These are phyloP conservation scores for Ensete ventricosum DNA, from an alignment of 176 grass and related monocot genomes.

Conservation along the genomic window DNA sequence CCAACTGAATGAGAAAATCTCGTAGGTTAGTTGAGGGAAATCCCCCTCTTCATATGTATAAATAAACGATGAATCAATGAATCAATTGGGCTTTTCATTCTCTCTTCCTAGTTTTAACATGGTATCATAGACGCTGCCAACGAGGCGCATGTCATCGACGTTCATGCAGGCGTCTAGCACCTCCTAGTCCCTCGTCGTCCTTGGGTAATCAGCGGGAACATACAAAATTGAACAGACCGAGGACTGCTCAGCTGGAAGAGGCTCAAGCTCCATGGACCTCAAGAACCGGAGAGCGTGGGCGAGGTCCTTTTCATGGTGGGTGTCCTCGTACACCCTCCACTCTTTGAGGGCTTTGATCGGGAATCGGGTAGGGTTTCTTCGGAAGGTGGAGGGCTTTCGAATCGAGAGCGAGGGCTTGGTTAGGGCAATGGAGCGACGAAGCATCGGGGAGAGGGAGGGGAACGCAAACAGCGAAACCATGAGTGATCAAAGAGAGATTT, in stretches of 20 bases:
- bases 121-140: conserved; percentile 47
- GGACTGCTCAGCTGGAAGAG: conserved; percentile 7
- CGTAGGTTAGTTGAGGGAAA: too few species aligned
- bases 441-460: neutral
- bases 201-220: conserved; percentile 21
- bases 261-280: conserved; percentile 42
- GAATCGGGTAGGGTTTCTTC: neutral
- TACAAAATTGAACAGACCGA: conserved; percentile 6
- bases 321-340: conserved; percentile 94
- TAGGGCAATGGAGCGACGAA: neutral
- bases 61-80: too few species aligned
- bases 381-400: neutral
- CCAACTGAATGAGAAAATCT: too few species aligned
- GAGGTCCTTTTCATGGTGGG: conserved; percentile 69
- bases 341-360: conserved; percentile 49
- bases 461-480: neutral
- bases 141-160: conserved; percentile 81
- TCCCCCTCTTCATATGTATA: too few species aligned
- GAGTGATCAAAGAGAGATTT: neutral
- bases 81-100: too few species aligned
- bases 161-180: conserved; percentile 89
- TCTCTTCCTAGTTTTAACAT: too few species aligned
- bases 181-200: conserved; percentile 70
- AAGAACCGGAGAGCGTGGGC: conserved; percentile 70
- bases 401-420: neutral